Evolutionary conservation across 2,329 filamentous ascomycete genomes (phyloP), one percentile per base, ranked within the genome.

Genomic region (Volutella citrinella): DNA sequence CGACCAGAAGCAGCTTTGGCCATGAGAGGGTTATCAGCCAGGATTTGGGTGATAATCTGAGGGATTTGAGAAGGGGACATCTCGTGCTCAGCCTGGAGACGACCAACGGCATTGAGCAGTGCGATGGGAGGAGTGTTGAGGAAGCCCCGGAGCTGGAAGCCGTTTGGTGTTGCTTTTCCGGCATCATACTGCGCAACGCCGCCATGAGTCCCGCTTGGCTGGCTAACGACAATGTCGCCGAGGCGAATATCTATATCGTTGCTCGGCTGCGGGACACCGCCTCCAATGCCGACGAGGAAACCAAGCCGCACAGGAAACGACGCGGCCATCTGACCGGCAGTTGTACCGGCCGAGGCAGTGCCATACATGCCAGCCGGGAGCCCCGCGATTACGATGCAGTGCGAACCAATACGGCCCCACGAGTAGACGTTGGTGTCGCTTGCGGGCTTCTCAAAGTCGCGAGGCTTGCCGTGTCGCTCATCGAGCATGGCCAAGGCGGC

Each of bases 231-330:
- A 3, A 59, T 19, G 7, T 57, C 56, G 1, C 56, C 54, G 1
- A 58, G 44, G 1, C 52, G 49, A 9, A 57, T 42, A 8, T 57
- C 54, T 3, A 35, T 28, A 7, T 13, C 22, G 10, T 19, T 3
- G 1, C 19, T 8, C 1, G 34, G 38, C 1, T 8, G 10, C 2
- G 45, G 13, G 9, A 49, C 23, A 1, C 32, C 54, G 1, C 78
- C 74, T 2, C 73, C 75, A 51, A 65, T 69, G 1, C 61, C 57
- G 39, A 53, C 45, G 13, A 53, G 10, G 2, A 54, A 22, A 1
- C 40, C 44, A 12, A 54, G 17, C 0, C 35, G 32, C 3, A 54
- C 45, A 4, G 49, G 45, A 4, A 56, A 22, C 2, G 46, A 45
- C 1, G 31, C 6, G 2, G 46, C 10, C 4, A 56, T 25, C 7